Evolutionary conservation across 2,329 filamentous ascomycete species (phyloP).

Genomic region (Cytospora piceicola): DNA sequence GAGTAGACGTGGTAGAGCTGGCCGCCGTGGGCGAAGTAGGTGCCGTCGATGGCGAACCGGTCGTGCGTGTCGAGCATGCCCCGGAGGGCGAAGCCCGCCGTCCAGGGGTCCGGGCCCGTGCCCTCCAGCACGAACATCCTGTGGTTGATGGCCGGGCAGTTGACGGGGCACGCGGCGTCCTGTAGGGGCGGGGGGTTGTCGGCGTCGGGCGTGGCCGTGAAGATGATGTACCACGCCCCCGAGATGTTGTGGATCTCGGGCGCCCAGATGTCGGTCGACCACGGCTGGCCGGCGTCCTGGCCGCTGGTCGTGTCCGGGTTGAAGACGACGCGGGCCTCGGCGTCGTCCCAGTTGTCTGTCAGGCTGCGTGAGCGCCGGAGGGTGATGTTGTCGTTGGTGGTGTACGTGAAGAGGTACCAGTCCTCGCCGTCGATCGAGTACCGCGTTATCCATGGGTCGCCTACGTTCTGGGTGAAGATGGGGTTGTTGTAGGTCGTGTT

Average conservation of each 20-base stretch:
- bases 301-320: conserved; percentile 39
- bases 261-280: conserved; percentile 44
- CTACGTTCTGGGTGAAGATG: conserved; percentile 44
- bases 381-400: conserved; percentile 46
- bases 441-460: conserved; percentile 46
- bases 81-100: conserved; percentile 39
- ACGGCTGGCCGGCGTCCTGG: conserved; percentile 35
- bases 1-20: conserved; percentile 43
- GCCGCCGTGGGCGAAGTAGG: conserved; percentile 39
- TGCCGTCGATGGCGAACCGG: conserved; percentile 44
- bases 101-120: conserved; percentile 41
- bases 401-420: conserved; percentile 47
- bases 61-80: conserved; percentile 42
- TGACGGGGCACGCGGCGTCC: conserved; percentile 42
- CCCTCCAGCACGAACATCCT: conserved; percentile 43
- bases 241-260: conserved; percentile 43
- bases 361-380: conserved; percentile 42
- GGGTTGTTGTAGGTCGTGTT: conserved; percentile 46
- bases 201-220: conserved; percentile 41
- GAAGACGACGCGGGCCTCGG: conserved; percentile 43
- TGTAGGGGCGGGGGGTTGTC: conserved; percentile 41
- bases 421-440: conserved; percentile 40
- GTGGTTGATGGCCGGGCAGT: conserved; percentile 44
- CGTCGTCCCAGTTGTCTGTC: conserved; percentile 47
- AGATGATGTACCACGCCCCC: conserved; percentile 41